Percentiles rank a stretch among this genome's conserved stretches.
phyloP scores from a whole-genome alignment of 192 early-diverging fungal genomes.

The Martensiomyces pterosporus region DNA sequence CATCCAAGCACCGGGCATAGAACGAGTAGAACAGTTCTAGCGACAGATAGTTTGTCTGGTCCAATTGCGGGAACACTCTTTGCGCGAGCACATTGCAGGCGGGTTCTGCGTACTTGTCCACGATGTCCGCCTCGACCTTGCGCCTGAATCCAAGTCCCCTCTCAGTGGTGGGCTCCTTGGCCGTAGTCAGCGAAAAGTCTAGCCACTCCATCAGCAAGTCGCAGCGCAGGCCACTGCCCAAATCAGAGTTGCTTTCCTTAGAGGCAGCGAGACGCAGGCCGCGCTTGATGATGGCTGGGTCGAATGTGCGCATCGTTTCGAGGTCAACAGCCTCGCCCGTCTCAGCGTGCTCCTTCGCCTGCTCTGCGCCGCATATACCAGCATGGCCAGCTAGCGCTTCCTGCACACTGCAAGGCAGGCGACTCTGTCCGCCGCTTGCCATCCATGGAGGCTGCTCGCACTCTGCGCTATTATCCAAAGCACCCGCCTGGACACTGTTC shows the following conservation, averaged over 20 bases:
- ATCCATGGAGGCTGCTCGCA: not conserved
- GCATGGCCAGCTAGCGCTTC: not conserved
- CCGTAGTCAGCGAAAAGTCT: conserved; percentile 29
- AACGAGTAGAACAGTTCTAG: conserved; percentile 16
- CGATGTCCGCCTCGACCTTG: conserved; percentile 19
- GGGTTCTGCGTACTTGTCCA: conserved; percentile 1
- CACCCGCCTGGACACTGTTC: conserved; percentile 7
- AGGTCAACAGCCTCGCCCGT: not conserved
- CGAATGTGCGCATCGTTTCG: conserved; percentile 32
- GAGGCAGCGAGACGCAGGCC: conserved; percentile 4
- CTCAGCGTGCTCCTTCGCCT: not conserved
- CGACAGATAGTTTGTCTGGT: conserved; percentile 11
- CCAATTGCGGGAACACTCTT: conserved; percentile 20
- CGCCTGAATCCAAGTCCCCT: conserved; percentile 1
- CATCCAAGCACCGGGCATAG: conserved; percentile 7
- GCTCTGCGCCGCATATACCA: not conserved
- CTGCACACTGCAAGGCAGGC: too few species aligned
- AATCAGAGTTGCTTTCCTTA: too few species aligned
- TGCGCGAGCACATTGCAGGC: conserved; percentile 4
- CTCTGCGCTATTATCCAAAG: not conserved
- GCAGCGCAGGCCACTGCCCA: not conserved
- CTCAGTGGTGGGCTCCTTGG: conserved; percentile 4
- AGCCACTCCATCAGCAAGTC: conserved; percentile 39
- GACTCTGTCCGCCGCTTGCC: too few species aligned
- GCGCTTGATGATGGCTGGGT: conserved; percentile 34